phyloP scores from a whole-genome alignment of 23 red algal genomes.

The Gracilaria vermiculophylla region DNA sequence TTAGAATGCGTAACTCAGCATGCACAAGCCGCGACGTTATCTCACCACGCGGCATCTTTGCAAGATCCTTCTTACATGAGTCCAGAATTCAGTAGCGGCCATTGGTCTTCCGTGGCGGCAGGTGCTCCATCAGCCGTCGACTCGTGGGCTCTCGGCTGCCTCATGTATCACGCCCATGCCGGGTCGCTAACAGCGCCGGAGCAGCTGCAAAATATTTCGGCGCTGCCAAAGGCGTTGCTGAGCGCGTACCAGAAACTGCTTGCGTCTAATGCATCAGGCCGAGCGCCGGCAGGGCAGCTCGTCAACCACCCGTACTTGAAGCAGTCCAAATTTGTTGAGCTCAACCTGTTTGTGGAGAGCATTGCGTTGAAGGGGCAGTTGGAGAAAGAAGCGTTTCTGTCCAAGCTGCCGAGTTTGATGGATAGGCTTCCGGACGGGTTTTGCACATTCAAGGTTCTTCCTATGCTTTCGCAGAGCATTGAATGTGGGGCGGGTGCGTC shows the following conservation, averaged over 20 bases:
- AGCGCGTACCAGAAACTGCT: slow-evolving; percentile 88
- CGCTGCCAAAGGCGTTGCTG: slow-evolving; percentile 73
- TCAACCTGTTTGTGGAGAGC: slow-evolving; percentile 93
- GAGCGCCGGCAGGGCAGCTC: slow-evolving; percentile 62
- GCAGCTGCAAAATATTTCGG: slow-evolving; percentile 68
- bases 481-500: slow-evolving; percentile 54
- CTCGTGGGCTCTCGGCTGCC: slow-evolving; percentile 94
- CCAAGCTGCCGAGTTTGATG: slow-evolving; percentile 59
- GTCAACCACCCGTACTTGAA: slow-evolving; percentile 68
- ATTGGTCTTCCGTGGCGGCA: slow-evolving; percentile 60
- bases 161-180: slow-evolving; percentile 87
- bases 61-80: slow-evolving; percentile 69
- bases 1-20: slow-evolving; percentile 82
- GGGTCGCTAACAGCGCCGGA: slow-evolving; percentile 68
- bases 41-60: slow-evolving; percentile 39
- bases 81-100: slow-evolving; percentile 63
- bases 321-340: slow-evolving; percentile 72
- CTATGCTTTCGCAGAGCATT: slow-evolving; percentile 73
- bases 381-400: slow-evolving; percentile 80
- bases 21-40: slow-evolving; percentile 26
- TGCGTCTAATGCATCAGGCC: slow-evolving; percentile 54
- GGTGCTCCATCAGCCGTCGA: slow-evolving; percentile 74
- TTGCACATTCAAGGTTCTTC: slow-evolving; percentile 84
- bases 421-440: slow-evolving; percentile 80
- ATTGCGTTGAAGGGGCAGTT: slow-evolving; percentile 78